Evolutionary conservation across 163 green algal species (phyloP).

Genomic region (Prototheca cutis): DNA sequence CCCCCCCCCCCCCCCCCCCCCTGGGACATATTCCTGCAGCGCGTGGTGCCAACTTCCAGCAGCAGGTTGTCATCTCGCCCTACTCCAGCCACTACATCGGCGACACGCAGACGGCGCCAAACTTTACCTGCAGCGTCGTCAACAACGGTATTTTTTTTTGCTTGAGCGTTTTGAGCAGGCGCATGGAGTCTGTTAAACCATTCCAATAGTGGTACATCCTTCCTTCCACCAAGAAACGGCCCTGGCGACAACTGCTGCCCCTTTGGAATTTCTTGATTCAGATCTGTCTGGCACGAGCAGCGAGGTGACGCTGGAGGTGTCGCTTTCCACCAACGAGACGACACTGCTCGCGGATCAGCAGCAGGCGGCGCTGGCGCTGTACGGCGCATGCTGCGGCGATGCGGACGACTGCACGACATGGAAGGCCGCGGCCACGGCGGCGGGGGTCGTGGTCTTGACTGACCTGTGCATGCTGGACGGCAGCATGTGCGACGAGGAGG

Average conservation of each 20-base stretch:
- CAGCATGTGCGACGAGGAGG: constrained; percentile 2
- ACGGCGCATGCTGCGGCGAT: constrained; percentile 1
- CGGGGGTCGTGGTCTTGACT: neutral
- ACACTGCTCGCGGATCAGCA: neutral
- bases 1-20: neutral
- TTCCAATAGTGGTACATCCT: no score
- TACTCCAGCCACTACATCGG: neutral
- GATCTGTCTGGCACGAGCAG: neutral
- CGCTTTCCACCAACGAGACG: neutral
- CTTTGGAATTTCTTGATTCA: no score
- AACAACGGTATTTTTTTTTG: no score
- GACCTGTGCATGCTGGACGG: constrained; percentile 6
- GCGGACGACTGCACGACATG: neutral
- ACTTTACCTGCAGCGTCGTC: neutral
- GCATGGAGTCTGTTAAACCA: no score
- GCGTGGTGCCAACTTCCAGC: neutral
- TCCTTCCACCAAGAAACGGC: no score
- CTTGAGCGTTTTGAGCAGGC: no score
- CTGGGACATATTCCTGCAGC: neutral
- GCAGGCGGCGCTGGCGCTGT: neutral
- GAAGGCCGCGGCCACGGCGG: neutral
- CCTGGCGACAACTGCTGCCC: no score
- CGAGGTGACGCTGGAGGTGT: neutral
- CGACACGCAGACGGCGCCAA: neutral
- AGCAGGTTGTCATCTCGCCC: neutral